These are phyloP conservation scores for Suillus cothurnatus DNA, from an alignment of 768 basidiomycete species.

Conservation along the genomic window DNA sequence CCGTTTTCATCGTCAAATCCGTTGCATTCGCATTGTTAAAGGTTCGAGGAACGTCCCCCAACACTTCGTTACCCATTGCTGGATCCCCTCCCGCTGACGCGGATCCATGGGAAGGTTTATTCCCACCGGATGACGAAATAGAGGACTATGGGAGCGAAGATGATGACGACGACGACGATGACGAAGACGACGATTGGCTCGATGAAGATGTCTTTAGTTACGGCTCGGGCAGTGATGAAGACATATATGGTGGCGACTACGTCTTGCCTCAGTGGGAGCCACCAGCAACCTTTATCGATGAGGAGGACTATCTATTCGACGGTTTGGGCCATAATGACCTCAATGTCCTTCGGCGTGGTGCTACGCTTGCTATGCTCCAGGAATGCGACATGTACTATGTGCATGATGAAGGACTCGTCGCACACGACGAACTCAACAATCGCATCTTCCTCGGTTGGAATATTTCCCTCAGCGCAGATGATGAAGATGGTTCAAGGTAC, in stretches of 20 bases:
- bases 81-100: slow-evolving; percentile 40
- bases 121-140: slow-evolving; percentile 49
- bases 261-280: slow-evolving; percentile 60
- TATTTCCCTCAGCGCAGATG: slow-evolving; percentile 47
- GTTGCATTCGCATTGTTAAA: slow-evolving; percentile 53
- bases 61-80: slow-evolving; percentile 21
- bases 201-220: slow-evolving; percentile 38
- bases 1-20: slow-evolving; percentile 68
- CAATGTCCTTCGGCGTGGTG: slow-evolving; percentile 59
- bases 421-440: slow-evolving; percentile 43
- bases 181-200: slow-evolving; percentile 25
- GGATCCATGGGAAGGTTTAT: slow-evolving; percentile 76
- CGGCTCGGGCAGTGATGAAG: slow-evolving; percentile 37
- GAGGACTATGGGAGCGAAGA: slow-evolving; percentile 33
- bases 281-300: slow-evolving; percentile 41
- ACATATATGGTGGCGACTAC: slow-evolving; percentile 43
- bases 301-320: slow-evolving; percentile 37
- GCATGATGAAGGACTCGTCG: slow-evolving; percentile 56
- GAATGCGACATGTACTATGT: slow-evolving; percentile 56
- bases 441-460: slow-evolving; percentile 72
- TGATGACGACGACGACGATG: slow-evolving; percentile 31
- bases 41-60: slow-evolving; percentile 33
- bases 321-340: slow-evolving; percentile 37
- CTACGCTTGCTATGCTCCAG: slow-evolving; percentile 58
- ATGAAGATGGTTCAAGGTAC: slow-evolving; percentile 42